Evolutionary conservation across 2,329 filamentous ascomycete genomes (phyloP).

Genomic region (Metarhizium humberi): DNA sequence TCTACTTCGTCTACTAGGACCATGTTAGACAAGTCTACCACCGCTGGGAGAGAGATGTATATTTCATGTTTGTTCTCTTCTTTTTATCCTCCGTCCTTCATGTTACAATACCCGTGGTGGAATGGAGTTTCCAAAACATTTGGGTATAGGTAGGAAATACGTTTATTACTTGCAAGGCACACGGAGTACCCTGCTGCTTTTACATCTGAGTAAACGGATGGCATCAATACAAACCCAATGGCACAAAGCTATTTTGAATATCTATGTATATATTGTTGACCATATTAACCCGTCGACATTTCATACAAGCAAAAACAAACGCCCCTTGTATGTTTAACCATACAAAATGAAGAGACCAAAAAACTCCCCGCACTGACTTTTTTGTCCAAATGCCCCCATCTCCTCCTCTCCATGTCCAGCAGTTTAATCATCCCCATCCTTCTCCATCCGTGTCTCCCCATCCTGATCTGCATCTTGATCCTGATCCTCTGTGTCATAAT

Average conservation of each 20-base stretch:
- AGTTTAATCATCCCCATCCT: slow-evolving; percentile 22
- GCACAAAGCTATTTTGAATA: background rate
- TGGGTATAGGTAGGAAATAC: background rate
- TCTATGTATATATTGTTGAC: background rate
- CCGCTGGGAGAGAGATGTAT: too few species aligned
- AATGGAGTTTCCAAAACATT: background rate
- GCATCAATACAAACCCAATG: background rate
- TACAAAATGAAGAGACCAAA: background rate
- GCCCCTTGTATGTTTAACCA: background rate
- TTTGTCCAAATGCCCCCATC: background rate
- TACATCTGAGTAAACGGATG: background rate
- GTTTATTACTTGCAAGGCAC: background rate
- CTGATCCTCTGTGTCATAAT: slow-evolving; percentile 35
- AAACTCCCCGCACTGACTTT: slow-evolving; percentile 1
- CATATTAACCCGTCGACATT: background rate
- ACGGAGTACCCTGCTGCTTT: background rate
- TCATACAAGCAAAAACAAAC: background rate
- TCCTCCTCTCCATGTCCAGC: background rate
- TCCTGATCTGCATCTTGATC: slow-evolving; percentile 1
- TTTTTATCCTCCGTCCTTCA: background rate
- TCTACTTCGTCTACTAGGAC: background rate
- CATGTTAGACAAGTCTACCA: background rate
- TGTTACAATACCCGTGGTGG: background rate
- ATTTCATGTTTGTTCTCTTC: too few species aligned
- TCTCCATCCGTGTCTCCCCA: slow-evolving; percentile 22